A percentile compares a stretch with the other conserved stretches of the same genome.
Conservation (phyloP, 2,329 filamentous ascomycete species). For the Claviceps sp. region DNA sequence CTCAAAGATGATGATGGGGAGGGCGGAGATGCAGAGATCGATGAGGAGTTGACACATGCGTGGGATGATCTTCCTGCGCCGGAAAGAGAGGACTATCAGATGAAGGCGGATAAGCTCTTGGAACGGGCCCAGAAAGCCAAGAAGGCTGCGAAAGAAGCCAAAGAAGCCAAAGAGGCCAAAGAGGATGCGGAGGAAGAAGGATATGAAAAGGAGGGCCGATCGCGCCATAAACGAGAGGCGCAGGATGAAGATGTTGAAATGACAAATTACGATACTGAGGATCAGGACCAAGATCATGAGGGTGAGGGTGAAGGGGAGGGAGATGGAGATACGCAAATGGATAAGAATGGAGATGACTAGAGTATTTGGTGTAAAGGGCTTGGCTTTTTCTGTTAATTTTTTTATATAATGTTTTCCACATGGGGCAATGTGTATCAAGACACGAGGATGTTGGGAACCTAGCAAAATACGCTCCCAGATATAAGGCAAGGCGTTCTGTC, state of each 20-base stretch:
- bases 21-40: conserved; percentile 24
- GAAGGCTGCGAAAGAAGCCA: conserved; percentile 10
- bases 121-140: conserved; percentile 16
- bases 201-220: conserved; percentile 9
- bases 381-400: background rate
- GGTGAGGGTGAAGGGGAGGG: background rate
- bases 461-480: background rate
- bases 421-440: background rate
- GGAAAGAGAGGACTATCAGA: conserved; percentile 35
- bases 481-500: conserved; percentile 1
- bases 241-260: conserved; percentile 38
- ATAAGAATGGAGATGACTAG: conserved; percentile 11
- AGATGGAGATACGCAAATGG: background rate
- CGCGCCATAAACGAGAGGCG: conserved; percentile 17
- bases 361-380: background rate
- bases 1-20: conserved; percentile 24
- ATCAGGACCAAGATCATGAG: conserved; percentile 12
- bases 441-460: background rate
- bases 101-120: conserved; percentile 17
- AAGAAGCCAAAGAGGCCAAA: conserved; percentile 13
- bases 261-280: conserved; percentile 31
- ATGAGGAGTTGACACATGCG: conserved; percentile 40
- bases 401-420: background rate
- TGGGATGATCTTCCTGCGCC: conserved; percentile 41
- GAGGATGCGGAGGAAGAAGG: conserved; percentile 7